Evolutionary conservation across 1,284 basidiomycete genomes (phyloP), one percentile per base, ranked within the genome.

Genomic region (Paramarasmius palmivorus): DNA sequence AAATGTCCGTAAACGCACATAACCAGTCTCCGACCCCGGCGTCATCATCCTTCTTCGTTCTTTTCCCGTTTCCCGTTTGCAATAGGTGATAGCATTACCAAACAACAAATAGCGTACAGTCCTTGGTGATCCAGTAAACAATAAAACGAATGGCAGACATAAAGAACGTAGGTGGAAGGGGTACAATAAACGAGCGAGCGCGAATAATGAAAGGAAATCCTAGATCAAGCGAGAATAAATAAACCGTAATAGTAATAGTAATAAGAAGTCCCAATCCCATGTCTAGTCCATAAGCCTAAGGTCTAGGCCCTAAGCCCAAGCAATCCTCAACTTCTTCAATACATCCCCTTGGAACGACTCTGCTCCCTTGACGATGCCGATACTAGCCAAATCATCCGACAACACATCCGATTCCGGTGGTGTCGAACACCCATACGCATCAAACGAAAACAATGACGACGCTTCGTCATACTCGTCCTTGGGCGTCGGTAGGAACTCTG

Each of bases 281-380:
- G n/a, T n/a, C n/a, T n/a, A n/a, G n/a, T n/a, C n/a, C n/a, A n/a
- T n/a, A n/a, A n/a, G n/a, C n/a, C n/a, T n/a, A n/a, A n/a, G n/a
- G n/a, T n/a, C n/a, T n/a, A n/a, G n/a, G n/a, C n/a, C n/a, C n/a
- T n/a, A 32, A 26, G 41, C 50, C 50, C 50, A 52, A 9, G 41
- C 51, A 40, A 53, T 47, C 19, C 44, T 32, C 12, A 53, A 29
- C 26, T 53, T 53, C 36, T 47, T 53, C 15, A 53, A 38, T 5
- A 53, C 45, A 38, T 53, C 51, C 6, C 51, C 51, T 17, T 53
- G 51, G n/a, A 53, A 39, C 4, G 37, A 44, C 26, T 35, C 41
- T 25, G 50, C 29, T 35, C 35, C 44, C 32, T 34, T 36, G 8
- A 15, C 14, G 17, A 26, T 37, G 22, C 14, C 29, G 46, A n/a